Conservation (phyloP, 106 monocot genomes). For the Dendrobium nobile region DNA sequence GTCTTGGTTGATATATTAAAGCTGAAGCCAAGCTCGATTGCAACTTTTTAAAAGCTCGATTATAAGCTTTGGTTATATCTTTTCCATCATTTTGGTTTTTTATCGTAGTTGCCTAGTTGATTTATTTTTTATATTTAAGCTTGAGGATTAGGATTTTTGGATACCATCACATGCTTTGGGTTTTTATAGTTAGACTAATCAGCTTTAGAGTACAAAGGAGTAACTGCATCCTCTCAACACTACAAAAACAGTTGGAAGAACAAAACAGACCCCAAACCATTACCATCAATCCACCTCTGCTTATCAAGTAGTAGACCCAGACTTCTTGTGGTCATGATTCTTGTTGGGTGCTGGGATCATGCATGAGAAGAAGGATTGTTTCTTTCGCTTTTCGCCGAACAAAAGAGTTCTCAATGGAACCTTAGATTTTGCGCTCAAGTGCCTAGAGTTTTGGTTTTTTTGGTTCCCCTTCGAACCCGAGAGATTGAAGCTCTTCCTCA, state of each 20-base stretch:
- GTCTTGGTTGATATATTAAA: too few relatives aligned
- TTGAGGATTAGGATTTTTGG: too few relatives aligned
- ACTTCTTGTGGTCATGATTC: not conserved
- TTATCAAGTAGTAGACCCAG: not conserved
- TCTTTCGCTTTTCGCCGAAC: not conserved
- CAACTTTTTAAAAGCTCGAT: too few relatives aligned
- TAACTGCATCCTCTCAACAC: not conserved
- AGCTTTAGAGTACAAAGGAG: not conserved
- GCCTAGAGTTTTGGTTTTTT: conserved; percentile 6
- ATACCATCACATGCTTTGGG: too few relatives aligned
- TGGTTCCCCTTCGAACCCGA: not conserved
- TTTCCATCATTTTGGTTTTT: too few relatives aligned
- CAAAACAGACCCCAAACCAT: not conserved
- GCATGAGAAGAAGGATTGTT: conserved; percentile 1
- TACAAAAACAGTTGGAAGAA: not conserved
- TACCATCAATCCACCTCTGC: not conserved
- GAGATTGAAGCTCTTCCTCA: conserved; percentile 34
- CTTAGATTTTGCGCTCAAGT: conserved; percentile 25
- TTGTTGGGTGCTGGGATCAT: not conserved
- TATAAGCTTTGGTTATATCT: too few relatives aligned
- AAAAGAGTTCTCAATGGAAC: conserved; percentile 34
- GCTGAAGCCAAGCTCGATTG: too few relatives aligned
- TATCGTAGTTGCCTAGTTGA: too few relatives aligned
- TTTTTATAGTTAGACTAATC: not conserved
- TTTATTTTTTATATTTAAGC: too few relatives aligned